Evolutionary conservation across 371 early-diverging fungal genomes (phyloP), one percentile per base, ranked within the genome.

Genomic region (Rhizomucor pusillus): DNA sequence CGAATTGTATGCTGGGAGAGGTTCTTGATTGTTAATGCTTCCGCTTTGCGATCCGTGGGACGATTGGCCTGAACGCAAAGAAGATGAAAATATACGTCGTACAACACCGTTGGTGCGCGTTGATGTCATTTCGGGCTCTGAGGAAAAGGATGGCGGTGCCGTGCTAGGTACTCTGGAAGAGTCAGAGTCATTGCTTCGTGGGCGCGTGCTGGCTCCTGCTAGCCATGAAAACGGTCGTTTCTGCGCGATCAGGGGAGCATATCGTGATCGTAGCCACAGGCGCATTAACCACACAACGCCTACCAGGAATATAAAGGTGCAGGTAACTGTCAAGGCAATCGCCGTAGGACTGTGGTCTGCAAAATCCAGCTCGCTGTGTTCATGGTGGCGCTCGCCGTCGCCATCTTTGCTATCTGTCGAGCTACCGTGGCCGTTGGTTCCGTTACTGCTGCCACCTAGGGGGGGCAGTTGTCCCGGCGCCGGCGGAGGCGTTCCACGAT

Each of bases 141-240:
- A 63, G 34, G 52, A 50, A 52, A 73, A 73, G 0, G 73, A 73
- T 4, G 73, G 73, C 16, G 73, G 73, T 7, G 65, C 64, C 11
- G 69, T 62, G 23, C 57, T 62, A 5, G 69, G 69, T 18, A 60
- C 41, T 14, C 12, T 39, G 2, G 59, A 59, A 5, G 48, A 37
- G 4, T 13, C 25, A 25, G 25, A 29, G 34, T 57, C 43, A 11
- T 18, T 46, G 29, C 40, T 33, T 44, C 19, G 13, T 20, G 5
- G 29, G 29, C 29, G 29, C 29, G 16, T 20, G 34, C n/a, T 35
- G 10, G 5, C 20, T 20, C 24, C 35, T 47, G 48, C 35, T 9
- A 48, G 6, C 48, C 48, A 48, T n/a, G 48, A 48, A 48, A 48
- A 48, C 2, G 35, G 34, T 33, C 34, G 36, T 33, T 36, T 35